A percentile compares a stretch with the other conserved stretches of the same genome.
phyloP scores from a whole-genome alignment of 306 rosid species.

The Dryas octopetala region DNA sequence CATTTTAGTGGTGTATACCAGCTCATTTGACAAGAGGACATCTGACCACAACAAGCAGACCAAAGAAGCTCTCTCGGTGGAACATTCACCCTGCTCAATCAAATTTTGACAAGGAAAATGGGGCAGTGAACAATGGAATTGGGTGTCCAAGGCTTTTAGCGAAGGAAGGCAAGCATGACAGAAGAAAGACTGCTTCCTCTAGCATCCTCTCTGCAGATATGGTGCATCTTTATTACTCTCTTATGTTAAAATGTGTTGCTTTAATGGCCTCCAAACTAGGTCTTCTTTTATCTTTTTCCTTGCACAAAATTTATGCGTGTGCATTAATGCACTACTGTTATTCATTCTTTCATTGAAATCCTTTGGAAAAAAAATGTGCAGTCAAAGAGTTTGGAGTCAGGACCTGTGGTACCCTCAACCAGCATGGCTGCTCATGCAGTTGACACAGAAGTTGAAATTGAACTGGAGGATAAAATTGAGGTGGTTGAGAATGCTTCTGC shows the following conservation, averaged over 20 bases:
- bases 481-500: conserved; percentile 32
- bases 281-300: background rate
- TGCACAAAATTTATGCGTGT: background rate
- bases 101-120: conserved; percentile 34
- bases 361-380: conserved; percentile 33
- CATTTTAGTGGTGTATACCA: conserved; percentile 5
- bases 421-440: conserved; percentile 83
- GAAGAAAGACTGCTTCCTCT: conserved; percentile 42
- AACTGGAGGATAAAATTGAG: conserved; percentile 44
- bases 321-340: background rate
- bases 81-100: conserved; percentile 53
- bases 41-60: conserved; percentile 48
- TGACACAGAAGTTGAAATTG: conserved; percentile 79
- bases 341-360: conserved; percentile 15
- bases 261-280: background rate
- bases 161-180: conserved; percentile 56
- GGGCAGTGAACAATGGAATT: conserved; percentile 37
- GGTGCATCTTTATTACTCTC: conserved; percentile 39
- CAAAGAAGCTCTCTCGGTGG: conserved; percentile 77
- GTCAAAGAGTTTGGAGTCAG: conserved; percentile 51
- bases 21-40: conserved; percentile 46
- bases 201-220: conserved; percentile 41
- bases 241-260: background rate
- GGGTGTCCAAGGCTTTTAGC: conserved; percentile 39
- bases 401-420: conserved; percentile 56